phyloP scores from a whole-genome alignment of 768 basidiomycete genomes.

The Phlebiopsis flavidoalba region DNA sequence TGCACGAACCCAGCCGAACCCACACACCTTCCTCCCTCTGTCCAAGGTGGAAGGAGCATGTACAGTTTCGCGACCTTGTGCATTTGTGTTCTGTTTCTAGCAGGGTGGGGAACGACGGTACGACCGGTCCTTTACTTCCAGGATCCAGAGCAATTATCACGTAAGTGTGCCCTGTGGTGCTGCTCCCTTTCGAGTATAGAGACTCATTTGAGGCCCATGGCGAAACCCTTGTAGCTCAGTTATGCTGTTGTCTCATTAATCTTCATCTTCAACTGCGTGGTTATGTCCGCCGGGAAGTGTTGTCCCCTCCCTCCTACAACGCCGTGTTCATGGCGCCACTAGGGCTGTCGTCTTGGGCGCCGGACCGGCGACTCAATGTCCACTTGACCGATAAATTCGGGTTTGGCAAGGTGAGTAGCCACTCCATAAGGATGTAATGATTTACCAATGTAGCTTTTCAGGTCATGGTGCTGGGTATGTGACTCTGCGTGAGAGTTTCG shows the following conservation, averaged over 20 bases:
- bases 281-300: slow-evolving; percentile 18
- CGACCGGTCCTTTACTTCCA: slow-evolving; percentile 67
- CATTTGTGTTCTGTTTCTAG: slow-evolving; percentile 50
- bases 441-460: slow-evolving; percentile 11
- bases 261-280: slow-evolving; percentile 47
- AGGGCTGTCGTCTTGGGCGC: slow-evolving; percentile 48
- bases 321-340: slow-evolving; percentile 10
- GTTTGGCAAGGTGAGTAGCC: slow-evolving; percentile 38
- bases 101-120: slow-evolving; percentile 79
- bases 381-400: slow-evolving; percentile 39
- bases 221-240: slow-evolving; percentile 30
- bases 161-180: slow-evolving; percentile 20
- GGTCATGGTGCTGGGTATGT: slow-evolving; percentile 36
- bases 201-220: background rate
- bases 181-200: background rate
- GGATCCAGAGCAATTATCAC: slow-evolving; percentile 56
- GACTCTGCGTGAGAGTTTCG: background rate
- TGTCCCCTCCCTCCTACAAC: background rate
- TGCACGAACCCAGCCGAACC: slow-evolving; percentile 2
- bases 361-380: slow-evolving; percentile 41
- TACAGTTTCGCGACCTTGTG: slow-evolving; percentile 56
- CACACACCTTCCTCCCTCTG: background rate
- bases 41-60: slow-evolving; percentile 14
- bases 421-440: background rate
- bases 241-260: slow-evolving; percentile 56